A percentile compares a stretch with the other conserved stretches of the same genome.
phyloP scores from a whole-genome alignment of 108 stramenopile genomes.

The Aurantiochytrium sp. region DNA sequence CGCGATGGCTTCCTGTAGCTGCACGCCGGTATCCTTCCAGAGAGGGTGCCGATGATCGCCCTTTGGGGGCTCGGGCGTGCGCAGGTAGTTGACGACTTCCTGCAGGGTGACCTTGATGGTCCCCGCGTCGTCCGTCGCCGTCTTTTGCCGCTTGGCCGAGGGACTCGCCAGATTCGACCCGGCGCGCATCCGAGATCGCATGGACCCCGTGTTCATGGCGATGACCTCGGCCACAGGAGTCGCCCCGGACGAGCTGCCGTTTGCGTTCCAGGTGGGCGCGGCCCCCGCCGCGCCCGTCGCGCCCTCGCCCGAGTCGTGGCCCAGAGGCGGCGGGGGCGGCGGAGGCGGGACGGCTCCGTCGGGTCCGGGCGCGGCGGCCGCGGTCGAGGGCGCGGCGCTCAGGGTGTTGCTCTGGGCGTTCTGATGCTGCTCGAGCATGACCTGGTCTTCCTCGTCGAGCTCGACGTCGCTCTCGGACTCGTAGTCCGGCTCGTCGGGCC shows the following conservation, averaged over 20 bases:
- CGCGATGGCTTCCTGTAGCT: not conserved
- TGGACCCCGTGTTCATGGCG: too few species aligned
- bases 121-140: not conserved
- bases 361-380: not conserved
- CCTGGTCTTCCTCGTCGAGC: not conserved
- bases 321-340: not conserved
- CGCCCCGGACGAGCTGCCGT: not conserved
- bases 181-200: not conserved
- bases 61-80: not conserved
- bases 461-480: slow-evolving; percentile 1
- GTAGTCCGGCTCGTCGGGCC: not conserved
- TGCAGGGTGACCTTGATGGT: not conserved
- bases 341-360: not conserved
- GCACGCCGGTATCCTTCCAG: not conserved
- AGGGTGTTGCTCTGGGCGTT: not conserved
- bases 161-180: not conserved
- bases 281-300: too few species aligned
- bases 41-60: not conserved
- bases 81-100: not conserved
- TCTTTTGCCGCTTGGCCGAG: not conserved
- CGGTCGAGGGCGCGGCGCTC: not conserved
- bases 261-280: too few species aligned
- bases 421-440: not conserved
- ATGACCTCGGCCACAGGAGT: not conserved
- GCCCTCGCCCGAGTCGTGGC: too few species aligned